Percentiles rank a stretch among this genome's conserved stretches.
These are phyloP conservation scores for Rhizopogon rudus DNA, from an alignment of 768 basidiomycete species.

Conservation along the genomic window DNA sequence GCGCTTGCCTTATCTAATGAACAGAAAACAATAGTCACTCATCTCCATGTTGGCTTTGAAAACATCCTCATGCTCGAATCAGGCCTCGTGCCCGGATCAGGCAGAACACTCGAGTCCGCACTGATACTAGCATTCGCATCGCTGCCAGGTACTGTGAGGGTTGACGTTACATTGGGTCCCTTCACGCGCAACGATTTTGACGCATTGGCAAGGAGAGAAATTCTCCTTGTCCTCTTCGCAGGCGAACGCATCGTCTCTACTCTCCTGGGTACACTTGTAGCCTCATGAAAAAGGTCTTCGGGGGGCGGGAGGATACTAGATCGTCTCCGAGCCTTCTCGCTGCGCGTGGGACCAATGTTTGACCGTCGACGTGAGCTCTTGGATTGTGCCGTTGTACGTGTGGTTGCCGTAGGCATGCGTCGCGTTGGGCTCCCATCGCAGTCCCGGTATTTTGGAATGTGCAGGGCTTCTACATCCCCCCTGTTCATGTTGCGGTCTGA, in stretches of 20 bases:
- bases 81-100: neutral
- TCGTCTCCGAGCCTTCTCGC: slow-evolving; percentile 66
- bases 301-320: slow-evolving; percentile 75
- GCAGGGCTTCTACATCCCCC: slow-evolving; percentile 19
- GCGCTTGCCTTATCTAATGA: slow-evolving; percentile 8
- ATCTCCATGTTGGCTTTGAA: slow-evolving; percentile 57
- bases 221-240: slow-evolving; percentile 52
- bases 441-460: slow-evolving; percentile 32
- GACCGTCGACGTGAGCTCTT: slow-evolving; percentile 57
- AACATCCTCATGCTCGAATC: slow-evolving; percentile 38
- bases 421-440: slow-evolving; percentile 40
- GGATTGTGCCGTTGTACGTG: slow-evolving; percentile 28
- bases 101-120: slow-evolving; percentile 26
- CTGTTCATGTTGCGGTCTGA: slow-evolving; percentile 65
- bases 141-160: slow-evolving; percentile 26
- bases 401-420: slow-evolving; percentile 44
- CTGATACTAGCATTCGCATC: slow-evolving; percentile 41
- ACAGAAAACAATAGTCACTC: slow-evolving; percentile 18
- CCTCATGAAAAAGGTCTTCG: slow-evolving; percentile 27
- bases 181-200: slow-evolving; percentile 32
- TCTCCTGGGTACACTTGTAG: slow-evolving; percentile 33
- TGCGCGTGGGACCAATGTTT: slow-evolving; percentile 70
- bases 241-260: slow-evolving; percentile 46
- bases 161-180: slow-evolving; percentile 26
- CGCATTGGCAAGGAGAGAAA: slow-evolving; percentile 44